Evolutionary conservation across 495 filamentous ascomycete species (phyloP).

Genomic region (Neurospora sp.): DNA sequence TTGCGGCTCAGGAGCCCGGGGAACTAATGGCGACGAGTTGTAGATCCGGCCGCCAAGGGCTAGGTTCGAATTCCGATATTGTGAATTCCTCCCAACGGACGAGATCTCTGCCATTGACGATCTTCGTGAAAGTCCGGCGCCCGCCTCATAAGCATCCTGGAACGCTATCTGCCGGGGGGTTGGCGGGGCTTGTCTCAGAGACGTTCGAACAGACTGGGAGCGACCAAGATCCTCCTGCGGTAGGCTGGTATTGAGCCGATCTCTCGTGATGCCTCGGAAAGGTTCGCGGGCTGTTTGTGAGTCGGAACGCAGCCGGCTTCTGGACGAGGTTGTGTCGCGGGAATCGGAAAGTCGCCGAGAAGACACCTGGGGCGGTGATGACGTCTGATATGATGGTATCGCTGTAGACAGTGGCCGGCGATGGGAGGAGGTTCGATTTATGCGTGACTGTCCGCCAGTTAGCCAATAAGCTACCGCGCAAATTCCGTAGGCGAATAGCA

Average conservation of each 20-base stretch:
- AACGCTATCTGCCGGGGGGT: conserved; percentile 32
- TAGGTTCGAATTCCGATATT: conserved; percentile 45
- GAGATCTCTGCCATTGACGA: neutral
- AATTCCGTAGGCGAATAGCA: neutral
- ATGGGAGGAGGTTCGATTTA: conserved; percentile 22
- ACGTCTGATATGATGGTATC: conserved; percentile 26
- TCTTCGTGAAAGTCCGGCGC: conserved; percentile 3
- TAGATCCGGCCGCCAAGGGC: conserved; percentile 44
- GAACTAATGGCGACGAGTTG: conserved; percentile 46
- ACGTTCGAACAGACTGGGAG: conserved; percentile 10
- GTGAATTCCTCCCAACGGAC: conserved; percentile 24
- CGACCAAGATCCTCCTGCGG: conserved; percentile 12
- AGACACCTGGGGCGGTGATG: conserved; percentile 25
- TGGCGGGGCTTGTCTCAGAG: conserved; percentile 28
- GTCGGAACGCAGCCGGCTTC: conserved; percentile 21
- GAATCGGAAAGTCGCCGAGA: conserved; percentile 37
- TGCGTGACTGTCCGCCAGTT: conserved; percentile 26
- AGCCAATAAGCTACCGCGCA: conserved; percentile 1
- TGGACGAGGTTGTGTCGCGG: conserved; percentile 23
- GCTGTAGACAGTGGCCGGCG: conserved; percentile 38
- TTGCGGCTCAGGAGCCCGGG: conserved; percentile 32
- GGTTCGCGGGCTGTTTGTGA: conserved; percentile 22
- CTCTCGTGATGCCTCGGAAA: neutral
- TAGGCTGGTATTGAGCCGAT: neutral
- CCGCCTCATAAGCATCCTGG: conserved; percentile 35